Evolutionary conservation across 345 rosid genomes (phyloP), one percentile per base, ranked within the genome.

Genomic region (Chamaenerion angustifolium): DNA sequence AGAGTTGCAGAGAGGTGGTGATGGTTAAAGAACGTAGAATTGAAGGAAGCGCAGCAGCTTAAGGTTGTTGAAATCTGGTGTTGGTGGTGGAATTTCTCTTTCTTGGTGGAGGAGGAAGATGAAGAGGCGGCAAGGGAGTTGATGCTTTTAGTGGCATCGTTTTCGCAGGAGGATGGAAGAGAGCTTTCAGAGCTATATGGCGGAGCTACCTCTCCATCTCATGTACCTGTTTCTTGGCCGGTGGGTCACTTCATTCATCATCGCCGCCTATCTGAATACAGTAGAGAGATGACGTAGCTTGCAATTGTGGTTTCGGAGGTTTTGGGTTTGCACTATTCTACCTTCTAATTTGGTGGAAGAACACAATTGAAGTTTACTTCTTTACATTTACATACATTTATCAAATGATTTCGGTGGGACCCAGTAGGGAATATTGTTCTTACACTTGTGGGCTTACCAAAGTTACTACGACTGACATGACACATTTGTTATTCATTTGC

Each of bases 151-250:
- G 23, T 40, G 16, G 25, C 10, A 31, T 31, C 37, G 10, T 31
- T 31, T 31, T 31, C 37, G 37, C 11, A 41, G 51, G 71, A 68
- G 71, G 87, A 77, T 68, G 81, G 59, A 62, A 68, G 44, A 71
- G 70, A 66, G 83, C 80, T 85, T 76, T 82, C 92, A 66, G 18
- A 13, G 10, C 11, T 9, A 17, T 48, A 48, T 41, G 37, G 16
- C 25, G 25, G 46, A 21, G 48, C 21, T 46, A 46, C 7, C 10
- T 31, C 37, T n/a, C 25, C 25, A 21, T n/a, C n/a, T n/a, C n/a
- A n/a, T n/a, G n/a, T 21, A 21, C 25, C 25, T 21, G 25, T 21
- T 21, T 21, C 25, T 21, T 21, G 25, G 25, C 25, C 25, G 25
- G 25, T 21, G 25, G 25, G 25, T 21, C 25, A 21, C 25, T 21